Evolutionary conservation across 495 filamentous ascomycete species (phyloP).

Genomic region (Trichoderma virens): DNA sequence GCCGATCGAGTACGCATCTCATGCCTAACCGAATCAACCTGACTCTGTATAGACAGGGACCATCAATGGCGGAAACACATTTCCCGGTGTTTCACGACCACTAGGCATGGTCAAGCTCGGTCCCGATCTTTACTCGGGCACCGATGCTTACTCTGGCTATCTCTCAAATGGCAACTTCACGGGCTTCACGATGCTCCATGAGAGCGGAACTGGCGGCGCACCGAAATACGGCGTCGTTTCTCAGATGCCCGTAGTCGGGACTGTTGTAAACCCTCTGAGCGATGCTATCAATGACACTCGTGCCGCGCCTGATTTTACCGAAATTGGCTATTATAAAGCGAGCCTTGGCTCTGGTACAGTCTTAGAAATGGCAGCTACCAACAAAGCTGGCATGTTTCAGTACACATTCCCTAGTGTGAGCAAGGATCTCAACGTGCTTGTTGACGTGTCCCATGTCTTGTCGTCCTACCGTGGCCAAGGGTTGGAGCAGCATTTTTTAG

Average conservation of each 20-base stretch:
- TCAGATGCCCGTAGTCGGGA: slow-evolving; percentile 52
- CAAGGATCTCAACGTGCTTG: slow-evolving; percentile 45
- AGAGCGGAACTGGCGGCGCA: slow-evolving; percentile 66
- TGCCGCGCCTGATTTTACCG: slow-evolving; percentile 40
- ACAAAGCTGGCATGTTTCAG: slow-evolving; percentile 55
- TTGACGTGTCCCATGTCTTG: slow-evolving; percentile 67
- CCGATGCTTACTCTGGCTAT: slow-evolving; percentile 62
- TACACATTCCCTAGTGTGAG: slow-evolving; percentile 48
- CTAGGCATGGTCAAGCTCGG: slow-evolving; percentile 68
- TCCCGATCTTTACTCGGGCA: slow-evolving; percentile 50
- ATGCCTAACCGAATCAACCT: background rate
- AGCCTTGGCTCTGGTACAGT: slow-evolving; percentile 43
- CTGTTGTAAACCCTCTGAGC: slow-evolving; percentile 50
- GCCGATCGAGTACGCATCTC: background rate
- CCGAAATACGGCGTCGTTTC: slow-evolving; percentile 68
- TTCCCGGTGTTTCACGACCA: slow-evolving; percentile 57
- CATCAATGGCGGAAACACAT: slow-evolving; percentile 55
- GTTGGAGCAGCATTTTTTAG: slow-evolving; percentile 56
- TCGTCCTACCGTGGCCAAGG: slow-evolving; percentile 53
- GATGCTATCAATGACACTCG: slow-evolving; percentile 44
- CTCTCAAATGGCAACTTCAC: slow-evolving; percentile 51
- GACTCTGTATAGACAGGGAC: slow-evolving; percentile 25
- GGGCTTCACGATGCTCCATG: slow-evolving; percentile 68
- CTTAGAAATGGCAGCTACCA: slow-evolving; percentile 53
- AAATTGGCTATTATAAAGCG: slow-evolving; percentile 60